A percentile compares a stretch with the other conserved stretches of the same genome.
phyloP scores from a whole-genome alignment of 2,329 filamentous ascomycete genomes.

The Lasiodiplodia theobromae region DNA sequence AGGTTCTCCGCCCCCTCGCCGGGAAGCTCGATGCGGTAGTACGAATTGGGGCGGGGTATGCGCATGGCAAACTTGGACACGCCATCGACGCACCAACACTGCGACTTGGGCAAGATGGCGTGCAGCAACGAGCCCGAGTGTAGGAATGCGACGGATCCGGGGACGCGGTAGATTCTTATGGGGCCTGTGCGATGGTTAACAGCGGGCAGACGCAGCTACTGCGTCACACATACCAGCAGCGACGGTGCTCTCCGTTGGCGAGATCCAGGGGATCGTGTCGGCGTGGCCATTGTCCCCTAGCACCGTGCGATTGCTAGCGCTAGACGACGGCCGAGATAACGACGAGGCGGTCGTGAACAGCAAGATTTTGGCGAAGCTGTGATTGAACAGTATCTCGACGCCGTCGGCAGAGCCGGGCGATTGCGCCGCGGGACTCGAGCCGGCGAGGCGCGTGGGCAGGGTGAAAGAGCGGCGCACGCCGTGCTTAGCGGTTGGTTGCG shows the following conservation, averaged over 20 bases:
- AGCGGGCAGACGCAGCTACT: slow-evolving; percentile 16
- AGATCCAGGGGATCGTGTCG: slow-evolving; percentile 75
- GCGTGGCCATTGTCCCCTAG: slow-evolving; percentile 55
- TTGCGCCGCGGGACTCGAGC: slow-evolving; percentile 37
- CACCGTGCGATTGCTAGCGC: slow-evolving; percentile 38
- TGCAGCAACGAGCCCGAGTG: slow-evolving; percentile 85
- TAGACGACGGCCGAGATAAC: slow-evolving; percentile 45
- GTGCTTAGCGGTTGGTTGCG: slow-evolving; percentile 35
- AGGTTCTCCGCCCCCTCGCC: slow-evolving; percentile 69
- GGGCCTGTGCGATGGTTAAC: slow-evolving; percentile 59
- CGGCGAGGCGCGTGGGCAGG: slow-evolving; percentile 51
- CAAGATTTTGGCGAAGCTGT: slow-evolving; percentile 75
- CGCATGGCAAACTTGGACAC: slow-evolving; percentile 86
- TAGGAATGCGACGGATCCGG: slow-evolving; percentile 85
- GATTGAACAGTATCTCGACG: slow-evolving; percentile 76
- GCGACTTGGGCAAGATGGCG: slow-evolving; percentile 86
- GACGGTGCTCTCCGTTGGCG: slow-evolving; percentile 79
- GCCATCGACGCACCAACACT: slow-evolving; percentile 92
- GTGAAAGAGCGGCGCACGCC: slow-evolving; percentile 56
- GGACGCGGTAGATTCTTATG: slow-evolving; percentile 84
- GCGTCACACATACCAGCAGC: slow-evolving; percentile 68
- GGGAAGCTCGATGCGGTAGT: slow-evolving; percentile 89
- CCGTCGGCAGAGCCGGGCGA: slow-evolving; percentile 49
- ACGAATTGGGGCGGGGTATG: slow-evolving; percentile 76
- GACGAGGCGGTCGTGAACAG: slow-evolving; percentile 60